A percentile compares a stretch with the other conserved stretches of the same genome.
phyloP scores from a whole-genome alignment of 805 yeast species.

The Sugiyamaella lignohabitans region DNA sequence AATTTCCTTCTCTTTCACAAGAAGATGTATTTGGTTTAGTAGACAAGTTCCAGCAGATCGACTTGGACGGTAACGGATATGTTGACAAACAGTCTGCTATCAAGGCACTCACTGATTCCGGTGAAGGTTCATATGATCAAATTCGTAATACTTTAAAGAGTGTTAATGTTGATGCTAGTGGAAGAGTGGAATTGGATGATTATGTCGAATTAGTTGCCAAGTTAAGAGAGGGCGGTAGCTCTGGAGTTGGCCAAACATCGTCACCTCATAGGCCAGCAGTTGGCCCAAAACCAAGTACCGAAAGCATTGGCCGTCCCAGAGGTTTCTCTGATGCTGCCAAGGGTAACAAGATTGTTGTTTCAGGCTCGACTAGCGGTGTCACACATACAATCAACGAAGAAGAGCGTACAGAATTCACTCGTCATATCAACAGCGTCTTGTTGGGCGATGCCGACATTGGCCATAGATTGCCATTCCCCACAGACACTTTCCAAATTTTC shows the following conservation, averaged over 20 bases:
- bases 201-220: constrained; percentile 80
- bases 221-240: constrained; percentile 45
- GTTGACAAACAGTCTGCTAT: constrained; percentile 87
- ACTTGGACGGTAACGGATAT: constrained; percentile 88
- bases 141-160: constrained; percentile 89
- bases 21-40: constrained; percentile 79
- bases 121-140: constrained; percentile 80
- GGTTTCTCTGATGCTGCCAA: constrained; percentile 3
- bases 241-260: constrained; percentile 8
- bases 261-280: constrained; percentile 1
- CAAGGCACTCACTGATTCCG: constrained; percentile 71
- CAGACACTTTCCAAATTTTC: constrained; percentile 89
- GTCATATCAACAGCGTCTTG: constrained; percentile 88
- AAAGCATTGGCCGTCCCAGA: constrained; percentile 3
- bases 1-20: constrained; percentile 79
- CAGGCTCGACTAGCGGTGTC: constrained; percentile 84
- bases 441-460: constrained; percentile 87
- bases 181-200: constrained; percentile 94
- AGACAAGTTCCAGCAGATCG: constrained; percentile 76
- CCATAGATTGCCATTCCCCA: constrained; percentile 78
- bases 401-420: constrained; percentile 91
- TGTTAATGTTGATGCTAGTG: constrained; percentile 92
- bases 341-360: constrained; percentile 51
- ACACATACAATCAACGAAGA: constrained; percentile 96
- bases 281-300: constrained; percentile 8